phyloP scores from a whole-genome alignment of 345 rosid species.

The Toxicodendron radicans region DNA sequence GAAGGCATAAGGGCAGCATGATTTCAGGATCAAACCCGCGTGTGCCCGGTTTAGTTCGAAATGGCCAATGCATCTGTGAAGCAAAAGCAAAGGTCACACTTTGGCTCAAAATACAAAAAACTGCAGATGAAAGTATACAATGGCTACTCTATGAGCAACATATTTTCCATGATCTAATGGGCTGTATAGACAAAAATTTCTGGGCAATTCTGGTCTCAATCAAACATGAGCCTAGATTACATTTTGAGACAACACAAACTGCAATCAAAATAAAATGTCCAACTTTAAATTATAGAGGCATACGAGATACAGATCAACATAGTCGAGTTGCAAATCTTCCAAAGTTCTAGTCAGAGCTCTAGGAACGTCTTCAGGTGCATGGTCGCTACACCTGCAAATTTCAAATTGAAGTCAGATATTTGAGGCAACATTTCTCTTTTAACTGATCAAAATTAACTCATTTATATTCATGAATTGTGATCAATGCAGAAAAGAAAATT shows the following conservation, averaged over 20 bases:
- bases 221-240: background rate
- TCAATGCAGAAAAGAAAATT: background rate
- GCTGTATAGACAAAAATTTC: background rate
- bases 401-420: background rate
- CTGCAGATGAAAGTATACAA: background rate
- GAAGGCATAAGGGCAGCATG: slow-evolving; percentile 48
- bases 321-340: slow-evolving; percentile 52
- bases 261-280: background rate
- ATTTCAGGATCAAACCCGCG: slow-evolving; percentile 43
- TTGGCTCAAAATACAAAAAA: background rate
- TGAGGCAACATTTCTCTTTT: background rate
- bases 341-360: slow-evolving; percentile 42
- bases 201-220: background rate
- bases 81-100: slow-evolving; percentile 9
- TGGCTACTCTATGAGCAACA: background rate
- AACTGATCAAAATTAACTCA: background rate
- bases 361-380: slow-evolving; percentile 52
- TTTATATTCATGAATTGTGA: background rate
- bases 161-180: background rate
- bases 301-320: slow-evolving; percentile 55
- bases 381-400: slow-evolving; percentile 49
- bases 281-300: slow-evolving; percentile 1
- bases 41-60: slow-evolving; percentile 47
- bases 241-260: background rate
- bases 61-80: slow-evolving; percentile 59